Evolutionary conservation across 208 protist species (phyloP).

Genomic region (Acanthamoeba royreba): DNA sequence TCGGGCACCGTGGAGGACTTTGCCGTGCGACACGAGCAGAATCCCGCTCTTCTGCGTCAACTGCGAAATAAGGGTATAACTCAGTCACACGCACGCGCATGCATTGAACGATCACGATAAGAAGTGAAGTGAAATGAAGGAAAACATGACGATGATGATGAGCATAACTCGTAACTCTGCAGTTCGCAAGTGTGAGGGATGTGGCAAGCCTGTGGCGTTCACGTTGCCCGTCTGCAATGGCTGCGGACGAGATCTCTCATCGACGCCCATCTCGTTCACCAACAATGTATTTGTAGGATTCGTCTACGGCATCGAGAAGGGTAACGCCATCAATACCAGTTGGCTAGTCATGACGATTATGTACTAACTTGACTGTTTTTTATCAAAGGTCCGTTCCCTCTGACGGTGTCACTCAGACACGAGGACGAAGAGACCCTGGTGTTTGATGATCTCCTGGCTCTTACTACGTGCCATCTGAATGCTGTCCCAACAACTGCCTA

Average conservation of each 20-base stretch:
- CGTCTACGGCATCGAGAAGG: conserved; percentile 72
- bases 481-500: conserved; percentile 65
- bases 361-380: not conserved
- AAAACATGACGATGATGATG: too few species aligned
- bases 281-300: conserved; percentile 79
- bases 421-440: conserved; percentile 65
- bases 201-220: conserved; percentile 77
- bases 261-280: conserved; percentile 62
- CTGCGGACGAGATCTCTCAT: conserved; percentile 61
- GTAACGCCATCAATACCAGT: conserved; percentile 23
- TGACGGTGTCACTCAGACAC: conserved; percentile 73
- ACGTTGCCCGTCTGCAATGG: conserved; percentile 74
- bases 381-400: conserved; percentile 41
- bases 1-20: not conserved
- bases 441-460: conserved; percentile 79
- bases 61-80: not conserved
- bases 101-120: too few species aligned
- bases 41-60: not conserved
- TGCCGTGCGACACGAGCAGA: not conserved
- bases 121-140: too few species aligned
- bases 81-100: too few species aligned
- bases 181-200: conserved; percentile 73
- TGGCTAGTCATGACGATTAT: too few species aligned
- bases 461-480: conserved; percentile 78
- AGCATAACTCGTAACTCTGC: too few species aligned